Conservation (phyloP, 1,139 yeast species). For the Pichia sorboxylosa region DNA sequence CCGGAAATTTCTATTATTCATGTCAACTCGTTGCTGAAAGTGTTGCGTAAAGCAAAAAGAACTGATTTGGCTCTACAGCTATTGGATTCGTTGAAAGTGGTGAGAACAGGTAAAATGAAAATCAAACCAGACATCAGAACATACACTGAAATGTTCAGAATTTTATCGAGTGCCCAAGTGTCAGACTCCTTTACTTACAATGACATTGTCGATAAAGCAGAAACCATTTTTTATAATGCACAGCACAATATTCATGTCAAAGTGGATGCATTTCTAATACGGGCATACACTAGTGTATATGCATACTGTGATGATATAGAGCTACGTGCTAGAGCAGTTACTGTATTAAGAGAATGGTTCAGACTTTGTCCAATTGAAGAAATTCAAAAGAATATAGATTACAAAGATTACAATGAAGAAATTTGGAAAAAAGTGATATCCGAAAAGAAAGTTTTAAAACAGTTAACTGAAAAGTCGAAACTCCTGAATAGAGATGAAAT, state of each 20-base stretch:
- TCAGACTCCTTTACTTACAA: slow-evolving; percentile 1
- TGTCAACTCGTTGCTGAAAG: slow-evolving; percentile 26
- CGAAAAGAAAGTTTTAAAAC: not conserved
- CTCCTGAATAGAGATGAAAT: slow-evolving; percentile 10
- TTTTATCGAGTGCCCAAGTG: slow-evolving; percentile 17
- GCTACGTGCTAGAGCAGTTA: slow-evolving; percentile 18
- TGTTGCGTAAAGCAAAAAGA: slow-evolving; percentile 24
- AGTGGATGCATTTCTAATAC: slow-evolving; percentile 15
- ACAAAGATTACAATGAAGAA: not conserved
- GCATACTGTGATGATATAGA: slow-evolving; percentile 17
- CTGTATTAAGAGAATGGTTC: slow-evolving; percentile 22
- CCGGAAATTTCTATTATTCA: slow-evolving; percentile 19
- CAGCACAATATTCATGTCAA: slow-evolving; percentile 13
- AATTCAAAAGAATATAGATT: slow-evolving; percentile 11
- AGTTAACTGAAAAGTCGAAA: not conserved
- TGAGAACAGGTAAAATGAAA: slow-evolving; percentile 8
- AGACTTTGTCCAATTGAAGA: slow-evolving; percentile 17
- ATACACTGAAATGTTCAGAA: slow-evolving; percentile 25
- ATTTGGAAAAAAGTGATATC: slow-evolving; percentile 3
- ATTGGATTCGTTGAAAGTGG: slow-evolving; percentile 16
- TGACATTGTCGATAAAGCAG: slow-evolving; percentile 14
- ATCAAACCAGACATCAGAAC: slow-evolving; percentile 24
- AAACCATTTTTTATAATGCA: slow-evolving; percentile 13
- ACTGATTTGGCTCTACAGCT: slow-evolving; percentile 22
- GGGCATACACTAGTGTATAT: slow-evolving; percentile 18